Conservation (phyloP, 1,139 yeast species). For the Geotrichum australiense region DNA sequence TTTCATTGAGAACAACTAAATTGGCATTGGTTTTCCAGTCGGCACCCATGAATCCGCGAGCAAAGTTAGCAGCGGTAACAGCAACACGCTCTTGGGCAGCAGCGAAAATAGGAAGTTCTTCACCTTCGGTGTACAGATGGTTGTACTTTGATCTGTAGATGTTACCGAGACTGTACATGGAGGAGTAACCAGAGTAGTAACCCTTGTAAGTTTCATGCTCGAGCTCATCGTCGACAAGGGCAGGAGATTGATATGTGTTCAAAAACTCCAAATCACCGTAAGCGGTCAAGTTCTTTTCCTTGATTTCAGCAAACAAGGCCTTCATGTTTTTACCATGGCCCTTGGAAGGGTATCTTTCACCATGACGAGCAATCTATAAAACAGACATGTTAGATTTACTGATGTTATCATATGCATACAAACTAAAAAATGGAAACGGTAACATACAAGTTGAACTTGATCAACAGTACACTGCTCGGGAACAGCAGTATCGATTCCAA, state of each 20-base stretch:
- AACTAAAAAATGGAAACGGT: no score
- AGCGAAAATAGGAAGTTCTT: constrained; percentile 35
- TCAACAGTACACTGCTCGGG: constrained; percentile 52
- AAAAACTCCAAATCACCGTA: constrained; percentile 35
- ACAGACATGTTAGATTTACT: no score
- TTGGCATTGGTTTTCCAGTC: constrained; percentile 30
- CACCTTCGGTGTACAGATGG: constrained; percentile 33
- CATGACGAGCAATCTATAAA: constrained; percentile 61
- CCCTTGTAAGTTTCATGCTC: constrained; percentile 26
- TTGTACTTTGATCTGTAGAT: constrained; percentile 34
- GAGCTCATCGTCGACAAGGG: no score
- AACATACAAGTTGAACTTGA: no score
- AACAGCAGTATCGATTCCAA: constrained; percentile 38
- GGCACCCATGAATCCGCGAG: constrained; percentile 38
- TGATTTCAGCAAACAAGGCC: constrained; percentile 3
- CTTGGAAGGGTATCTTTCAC: constrained; percentile 56
- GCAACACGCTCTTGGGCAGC: constrained; percentile 37
- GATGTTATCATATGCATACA: no score
- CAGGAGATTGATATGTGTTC: constrained; percentile 35
- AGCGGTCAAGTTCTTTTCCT: constrained; percentile 22
- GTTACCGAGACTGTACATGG: constrained; percentile 31
- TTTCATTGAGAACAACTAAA: constrained; percentile 36
- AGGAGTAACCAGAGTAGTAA: constrained; percentile 34
- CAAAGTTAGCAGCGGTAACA: constrained; percentile 37
- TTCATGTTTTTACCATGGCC: background rate